phyloP scores from a whole-genome alignment of 257 asterid species.

The Solanum stenotomum region DNA sequence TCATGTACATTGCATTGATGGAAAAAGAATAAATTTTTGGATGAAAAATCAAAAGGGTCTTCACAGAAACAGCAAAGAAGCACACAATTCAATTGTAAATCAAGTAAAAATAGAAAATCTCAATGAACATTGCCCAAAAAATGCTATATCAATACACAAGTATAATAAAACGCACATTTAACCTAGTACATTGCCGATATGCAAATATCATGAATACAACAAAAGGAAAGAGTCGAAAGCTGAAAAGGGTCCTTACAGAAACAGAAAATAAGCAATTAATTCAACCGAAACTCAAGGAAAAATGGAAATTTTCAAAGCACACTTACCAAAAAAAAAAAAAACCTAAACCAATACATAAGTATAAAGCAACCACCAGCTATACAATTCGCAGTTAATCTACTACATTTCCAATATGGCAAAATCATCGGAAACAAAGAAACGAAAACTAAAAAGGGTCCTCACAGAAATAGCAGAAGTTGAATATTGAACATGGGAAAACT shows the following conservation, averaged over 20 bases:
- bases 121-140: background rate
- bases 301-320: background rate
- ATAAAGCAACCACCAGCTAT: background rate
- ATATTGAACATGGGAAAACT: slow-evolving; percentile 24
- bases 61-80: background rate
- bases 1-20: background rate
- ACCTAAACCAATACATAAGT: background rate
- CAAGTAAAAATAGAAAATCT: background rate
- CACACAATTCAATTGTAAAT: background rate
- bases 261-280: background rate
- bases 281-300: background rate
- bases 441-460: slow-evolving; percentile 4
- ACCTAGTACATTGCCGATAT: background rate
- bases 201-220: background rate
- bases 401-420: background rate
- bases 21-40: background rate
- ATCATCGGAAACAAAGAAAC: background rate
- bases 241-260: background rate
- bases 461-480: slow-evolving; percentile 54
- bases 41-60: background rate
- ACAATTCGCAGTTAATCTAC: background rate
- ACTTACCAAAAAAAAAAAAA: background rate
- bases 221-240: background rate
- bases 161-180: background rate
- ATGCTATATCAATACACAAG: background rate